Evolutionary conservation across 1,284 basidiomycete genomes (phyloP), one percentile per base, ranked within the genome.

Genomic region (Takashimella tepidaria): DNA sequence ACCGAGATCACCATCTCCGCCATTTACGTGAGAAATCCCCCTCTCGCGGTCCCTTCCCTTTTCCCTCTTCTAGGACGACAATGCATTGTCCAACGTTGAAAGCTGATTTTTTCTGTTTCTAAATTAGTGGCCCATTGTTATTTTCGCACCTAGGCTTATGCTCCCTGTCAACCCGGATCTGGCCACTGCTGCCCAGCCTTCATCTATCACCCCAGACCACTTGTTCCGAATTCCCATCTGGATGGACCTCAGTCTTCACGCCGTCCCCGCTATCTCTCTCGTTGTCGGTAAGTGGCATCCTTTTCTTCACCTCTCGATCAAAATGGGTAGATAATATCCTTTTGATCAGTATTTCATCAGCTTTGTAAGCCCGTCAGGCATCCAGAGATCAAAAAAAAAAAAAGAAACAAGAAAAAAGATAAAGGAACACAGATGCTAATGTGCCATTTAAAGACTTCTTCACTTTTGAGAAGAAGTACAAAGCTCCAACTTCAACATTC

Each of bases 381-480:
- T n/a, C n/a, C n/a, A n/a, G n/a, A n/a, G n/a, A n/a, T n/a, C n/a
- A n/a, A n/a, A n/a, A n/a, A n/a, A n/a, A n/a, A n/a, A n/a, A n/a
- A n/a, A n/a, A n/a, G n/a, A n/a, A n/a, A n/a, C n/a, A n/a, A n/a
- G n/a, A n/a, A n/a, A n/a, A n/a, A n/a, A n/a, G n/a, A n/a, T n/a
- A n/a, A n/a, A n/a, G n/a, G n/a, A n/a, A n/a, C n/a, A n/a, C n/a
- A n/a, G n/a, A n/a, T n/a, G n/a, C n/a, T n/a, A n/a, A n/a, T n/a
- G n/a, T n/a, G n/a, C n/a, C n/a, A n/a, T n/a, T n/a, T n/a, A n/a
- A 56, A 76, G 87, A 91, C 69, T 91, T 91, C 72, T 79, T 86
- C 62, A 56, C 81, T 20, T 81, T 87, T 51, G 86, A 90, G 66
- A 50, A 45, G 21, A 85, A 80, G 59, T 90, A 84, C 68, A 69